Evolutionary conservation across 1,284 basidiomycete genomes (phyloP).

Genomic region (Apiotrichum brassicae): DNA sequence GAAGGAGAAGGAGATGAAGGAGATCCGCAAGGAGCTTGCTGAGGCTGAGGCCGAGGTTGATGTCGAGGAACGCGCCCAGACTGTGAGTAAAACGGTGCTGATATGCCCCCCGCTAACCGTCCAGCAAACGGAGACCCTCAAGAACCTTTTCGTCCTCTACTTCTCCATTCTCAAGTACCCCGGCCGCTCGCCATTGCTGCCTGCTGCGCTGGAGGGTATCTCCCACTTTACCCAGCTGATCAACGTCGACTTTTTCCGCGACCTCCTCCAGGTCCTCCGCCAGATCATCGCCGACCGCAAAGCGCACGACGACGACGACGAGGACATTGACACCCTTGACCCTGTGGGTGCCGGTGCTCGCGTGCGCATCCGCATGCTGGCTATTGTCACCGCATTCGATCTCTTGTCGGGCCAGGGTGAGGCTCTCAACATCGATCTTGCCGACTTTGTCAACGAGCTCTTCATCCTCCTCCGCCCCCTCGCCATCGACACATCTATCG

Average conservation of each 20-base stretch:
- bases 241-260: constrained; percentile 98
- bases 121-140: constrained; percentile 95
- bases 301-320: constrained; percentile 45
- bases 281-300: constrained; percentile 58
- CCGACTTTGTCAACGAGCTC: constrained; percentile 68
- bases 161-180: constrained; percentile 92
- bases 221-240: constrained; percentile 91
- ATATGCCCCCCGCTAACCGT: neutral
- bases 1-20: constrained; percentile 71
- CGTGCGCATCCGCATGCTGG: constrained; percentile 66
- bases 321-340: constrained; percentile 18
- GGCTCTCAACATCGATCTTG: constrained; percentile 89
- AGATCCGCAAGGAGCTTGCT: constrained; percentile 78
- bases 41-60: constrained; percentile 94
- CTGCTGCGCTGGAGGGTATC: constrained; percentile 84
- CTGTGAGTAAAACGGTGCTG: constrained; percentile 52
- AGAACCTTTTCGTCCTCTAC: constrained; percentile 94
- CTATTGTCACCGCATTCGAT: constrained; percentile 93
- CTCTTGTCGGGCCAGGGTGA: constrained; percentile 96
- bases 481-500: constrained; percentile 49
- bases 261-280: constrained; percentile 82
- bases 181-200: constrained; percentile 71
- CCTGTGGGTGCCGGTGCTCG: constrained; percentile 38
- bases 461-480: constrained; percentile 51
- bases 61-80: constrained; percentile 76